Evolutionary conservation across 2,329 filamentous ascomycete genomes (phyloP), one percentile per base, ranked within the genome.

Genomic region (Claviceps maximensis): DNA sequence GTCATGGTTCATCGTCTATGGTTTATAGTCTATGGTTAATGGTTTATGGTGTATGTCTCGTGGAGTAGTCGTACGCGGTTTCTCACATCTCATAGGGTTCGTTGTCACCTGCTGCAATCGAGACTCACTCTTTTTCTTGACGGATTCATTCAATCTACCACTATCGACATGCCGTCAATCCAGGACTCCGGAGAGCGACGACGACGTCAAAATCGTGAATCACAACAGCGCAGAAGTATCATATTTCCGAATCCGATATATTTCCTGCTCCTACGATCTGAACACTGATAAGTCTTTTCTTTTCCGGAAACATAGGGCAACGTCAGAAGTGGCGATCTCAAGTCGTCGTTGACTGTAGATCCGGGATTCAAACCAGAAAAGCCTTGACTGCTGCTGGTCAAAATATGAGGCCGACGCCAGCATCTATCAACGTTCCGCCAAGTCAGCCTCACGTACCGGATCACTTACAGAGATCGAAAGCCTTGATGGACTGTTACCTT

Each of bases 151-250:
- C 13, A 33, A 33, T 33, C 31, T 33, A 9, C 1, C 13, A 12
- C 48, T 13, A 8, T 19, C 27, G 27, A 38, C 21, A 52, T 49
- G 51, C 25, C 36, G 19, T 21, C 31, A 17, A 49, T 10, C 17
- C 29, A 49, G 15, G 38, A 52, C 7, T n/a, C 25, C 21, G 25
- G 45, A 15, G 51, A 52, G 21, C 45, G 51, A 44, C 44, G 51
- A 4, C 33, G 51, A 42, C 51, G 51, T 15, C 51, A 52, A 44
- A 52, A 52, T 44, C 51, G 45, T 15, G 51, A 52, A 49, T 52
- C 51, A 5, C 51, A 52, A 13, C 51, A 52, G 23, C 51, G 51
- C 9, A 46, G 51, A 44, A 47, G 51, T 52, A 52, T 21, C 2
- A 36, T 23, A n/a, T 19, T 9, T n/a, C 23, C 9, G 33, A 8